Evolutionary conservation across 345 rosid genomes (phyloP).

Genomic region (Arabidopsis suecica): DNA sequence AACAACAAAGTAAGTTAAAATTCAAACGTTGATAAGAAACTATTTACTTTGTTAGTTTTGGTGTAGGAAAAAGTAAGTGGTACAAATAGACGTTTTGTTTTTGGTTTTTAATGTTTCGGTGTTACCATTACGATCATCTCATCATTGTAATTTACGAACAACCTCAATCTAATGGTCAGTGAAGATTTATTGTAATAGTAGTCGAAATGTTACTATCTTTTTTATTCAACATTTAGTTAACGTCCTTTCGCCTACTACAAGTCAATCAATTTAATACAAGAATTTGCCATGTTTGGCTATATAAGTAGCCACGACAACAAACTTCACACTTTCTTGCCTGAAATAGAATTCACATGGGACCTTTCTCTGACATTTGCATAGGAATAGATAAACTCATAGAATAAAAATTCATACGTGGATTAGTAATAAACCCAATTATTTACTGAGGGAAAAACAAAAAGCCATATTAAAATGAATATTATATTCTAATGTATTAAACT

Average conservation of each 20-base stretch:
- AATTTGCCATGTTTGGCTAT: constrained; percentile 41
- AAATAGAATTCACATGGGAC: constrained; percentile 27
- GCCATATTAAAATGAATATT: not conserved
- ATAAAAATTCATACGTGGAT: constrained; percentile 22
- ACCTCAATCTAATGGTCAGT: not conserved
- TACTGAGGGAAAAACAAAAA: not conserved
- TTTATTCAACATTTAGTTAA: not conserved
- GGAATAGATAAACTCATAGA: constrained; percentile 30
- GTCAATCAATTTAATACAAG: not conserved
- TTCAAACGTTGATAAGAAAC: not conserved
- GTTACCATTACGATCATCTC: not conserved
- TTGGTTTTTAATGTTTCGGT: not conserved
- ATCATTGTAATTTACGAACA: not conserved
- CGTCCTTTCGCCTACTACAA: constrained; percentile 18
- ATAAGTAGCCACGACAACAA: constrained; percentile 38
- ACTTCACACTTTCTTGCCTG: constrained; percentile 22
- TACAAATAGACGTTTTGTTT: not conserved
- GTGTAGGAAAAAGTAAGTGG: not conserved
- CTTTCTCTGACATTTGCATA: constrained; percentile 12
- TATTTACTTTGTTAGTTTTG: not conserved
- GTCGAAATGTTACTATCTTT: too few relatives aligned
- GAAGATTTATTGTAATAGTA: not conserved
- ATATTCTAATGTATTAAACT: not conserved
- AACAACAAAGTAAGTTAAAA: too few relatives aligned
- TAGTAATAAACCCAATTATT: constrained; percentile 7